Evolutionary conservation across 2,329 filamentous ascomycete species (phyloP), one percentile per base, ranked within the genome.

Genomic region (Ascochyta rabiei): DNA sequence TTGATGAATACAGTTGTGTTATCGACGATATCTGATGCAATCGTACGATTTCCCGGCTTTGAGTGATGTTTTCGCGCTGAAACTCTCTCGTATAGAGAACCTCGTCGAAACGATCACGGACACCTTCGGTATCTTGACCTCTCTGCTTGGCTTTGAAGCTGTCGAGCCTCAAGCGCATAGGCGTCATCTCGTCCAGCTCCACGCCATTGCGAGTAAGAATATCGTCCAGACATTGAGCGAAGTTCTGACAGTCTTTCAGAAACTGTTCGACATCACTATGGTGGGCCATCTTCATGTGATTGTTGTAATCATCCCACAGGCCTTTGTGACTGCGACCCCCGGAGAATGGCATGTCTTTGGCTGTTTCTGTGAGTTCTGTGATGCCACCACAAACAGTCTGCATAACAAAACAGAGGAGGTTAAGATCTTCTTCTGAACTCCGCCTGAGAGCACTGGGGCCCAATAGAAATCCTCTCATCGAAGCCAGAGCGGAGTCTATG

Each of bases 241-340:
- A 73, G 12, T 62, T 35, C 26, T 54, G 58, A 35, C 67, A 72
- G 16, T 68, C 39, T n/a, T 53, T 31, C 4, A 73, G 37, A 8
- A 70, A 51, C 1, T 45, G 19, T 2, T 49, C 48, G 8, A 71
- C 49, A 55, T 62, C 45, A n/a, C 59, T 38, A 4, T 59, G 58
- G 39, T 69, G 56, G 12, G 21, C 59, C 19, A 30, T 55, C 18
- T 53, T 56, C 49, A 69, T 62, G 21, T 69, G 57, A 7, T 49
- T 26, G 26, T 69, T 67, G 57, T 62, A 68, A 16, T 68, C 62
- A 5, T 63, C 40, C 71, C 71, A 73, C 4, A 72, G 55, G 8
- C 19, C 18, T 28, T 51, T 40, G 41, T 56, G 50, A 23, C 21
- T 51, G 13, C 35, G 44, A 37, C 37, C 41, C 10, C 23, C 42